A percentile compares a stretch with the other conserved stretches of the same genome.
These are phyloP conservation scores for Exsudoporus floridanus DNA, from an alignment of 1,284 basidiomycete species.

Conservation along the genomic window DNA sequence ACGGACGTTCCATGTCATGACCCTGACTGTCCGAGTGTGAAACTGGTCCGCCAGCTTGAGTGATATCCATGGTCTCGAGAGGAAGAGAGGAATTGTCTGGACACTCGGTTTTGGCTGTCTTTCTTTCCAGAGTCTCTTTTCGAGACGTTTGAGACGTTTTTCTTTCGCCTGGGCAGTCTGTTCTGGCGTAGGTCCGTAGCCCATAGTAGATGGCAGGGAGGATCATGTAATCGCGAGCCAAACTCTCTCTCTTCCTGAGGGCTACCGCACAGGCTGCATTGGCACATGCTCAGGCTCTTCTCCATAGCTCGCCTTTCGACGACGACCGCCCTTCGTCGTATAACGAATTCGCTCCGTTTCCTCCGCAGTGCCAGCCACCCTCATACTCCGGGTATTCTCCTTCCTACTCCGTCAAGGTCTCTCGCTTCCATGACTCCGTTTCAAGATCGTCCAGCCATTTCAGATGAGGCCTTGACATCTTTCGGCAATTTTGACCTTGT, in stretches of 20 bases:
- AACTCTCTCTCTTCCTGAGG: too few relatives aligned
- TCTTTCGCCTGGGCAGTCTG: conserved; percentile 55
- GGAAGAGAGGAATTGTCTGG: conserved; percentile 32
- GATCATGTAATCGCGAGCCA: conserved; percentile 28
- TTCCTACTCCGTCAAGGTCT: conserved; percentile 11
- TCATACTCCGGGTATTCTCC: conserved; percentile 7
- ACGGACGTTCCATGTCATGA: conserved; percentile 82
- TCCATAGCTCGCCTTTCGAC: conserved; percentile 39
- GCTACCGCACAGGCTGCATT: not conserved
- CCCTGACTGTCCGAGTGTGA: conserved; percentile 39
- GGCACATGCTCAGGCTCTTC: conserved; percentile 23
- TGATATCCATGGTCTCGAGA: conserved; percentile 55
- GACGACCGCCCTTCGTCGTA: conserved; percentile 27
- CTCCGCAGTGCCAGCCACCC: conserved; percentile 13
- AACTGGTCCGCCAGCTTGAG: conserved; percentile 19
- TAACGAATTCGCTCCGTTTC: conserved; percentile 12
- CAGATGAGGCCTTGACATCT: conserved; percentile 13
- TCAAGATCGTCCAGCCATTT: conserved; percentile 19
- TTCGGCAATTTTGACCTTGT: conserved; percentile 81
- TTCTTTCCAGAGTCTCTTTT: conserved; percentile 38
- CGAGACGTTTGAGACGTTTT: conserved; percentile 42
- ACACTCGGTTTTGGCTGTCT: not conserved
- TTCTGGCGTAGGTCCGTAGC: conserved; percentile 45
- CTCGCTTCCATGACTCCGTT: conserved; percentile 33
- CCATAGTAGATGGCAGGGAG: conserved; percentile 5